Percentiles rank a stretch among this genome's conserved stretches.
Evolutionary conservation across 2,329 filamentous ascomycete species (phyloP).

Genomic region (Fusarium sp.): DNA sequence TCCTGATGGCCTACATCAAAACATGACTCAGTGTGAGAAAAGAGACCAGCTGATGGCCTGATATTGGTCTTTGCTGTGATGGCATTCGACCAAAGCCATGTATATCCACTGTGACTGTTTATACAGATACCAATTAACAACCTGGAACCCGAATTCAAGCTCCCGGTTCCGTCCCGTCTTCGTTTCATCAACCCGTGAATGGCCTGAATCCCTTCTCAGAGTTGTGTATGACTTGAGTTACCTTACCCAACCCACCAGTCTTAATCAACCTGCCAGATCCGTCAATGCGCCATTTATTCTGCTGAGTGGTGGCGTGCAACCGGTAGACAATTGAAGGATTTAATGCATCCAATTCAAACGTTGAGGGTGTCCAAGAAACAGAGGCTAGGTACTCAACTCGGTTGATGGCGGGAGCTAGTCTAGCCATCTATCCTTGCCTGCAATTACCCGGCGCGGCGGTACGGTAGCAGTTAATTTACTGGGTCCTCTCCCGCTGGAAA

Average conservation of each 20-base stretch:
- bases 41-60: constrained; percentile 11
- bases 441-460: constrained; percentile 34
- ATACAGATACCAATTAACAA: constrained; percentile 8
- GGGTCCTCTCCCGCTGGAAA: constrained; percentile 24
- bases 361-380: constrained; percentile 29
- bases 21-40: constrained; percentile 7
- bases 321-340: constrained; percentile 11
- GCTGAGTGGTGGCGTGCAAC: constrained; percentile 37
- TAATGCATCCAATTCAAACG: not conserved
- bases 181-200: constrained; percentile 29
- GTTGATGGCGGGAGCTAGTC: constrained; percentile 26
- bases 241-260: not conserved
- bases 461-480: constrained; percentile 14
- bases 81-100: constrained; percentile 3
- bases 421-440: constrained; percentile 8
- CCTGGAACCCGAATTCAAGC: constrained; percentile 1
- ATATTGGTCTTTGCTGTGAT: not conserved
- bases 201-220: not conserved
- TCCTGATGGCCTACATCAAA: not conserved
- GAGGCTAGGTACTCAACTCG: constrained; percentile 3
- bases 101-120: constrained; percentile 7
- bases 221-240: not conserved
- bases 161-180: constrained; percentile 28
- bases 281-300: constrained; percentile 38
- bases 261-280: constrained; percentile 23